Evolutionary conservation across 768 basidiomycete genomes (phyloP).

Genomic region (Kwoniella mangroviensis): DNA sequence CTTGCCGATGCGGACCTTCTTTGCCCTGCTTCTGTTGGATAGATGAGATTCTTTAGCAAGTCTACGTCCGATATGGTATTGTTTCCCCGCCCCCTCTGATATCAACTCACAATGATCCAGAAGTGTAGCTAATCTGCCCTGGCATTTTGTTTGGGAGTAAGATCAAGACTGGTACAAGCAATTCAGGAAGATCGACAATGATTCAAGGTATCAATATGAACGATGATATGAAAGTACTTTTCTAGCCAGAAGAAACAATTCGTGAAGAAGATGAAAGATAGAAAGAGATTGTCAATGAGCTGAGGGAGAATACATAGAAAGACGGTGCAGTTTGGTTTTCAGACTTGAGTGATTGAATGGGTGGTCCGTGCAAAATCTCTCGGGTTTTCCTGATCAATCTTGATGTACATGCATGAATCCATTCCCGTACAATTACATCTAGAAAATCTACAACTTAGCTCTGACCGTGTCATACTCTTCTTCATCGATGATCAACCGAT

Average conservation of each 20-base stretch:
- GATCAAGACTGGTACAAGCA: no score
- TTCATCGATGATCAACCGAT: constrained; percentile 21
- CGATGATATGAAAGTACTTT: neutral
- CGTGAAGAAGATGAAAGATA: no score
- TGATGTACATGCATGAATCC: no score
- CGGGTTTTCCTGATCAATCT: no score
- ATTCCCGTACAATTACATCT: neutral
- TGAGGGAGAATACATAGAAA: no score
- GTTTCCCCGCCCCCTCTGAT: no score
- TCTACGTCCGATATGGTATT: no score
- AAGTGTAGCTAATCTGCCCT: constrained; percentile 4
- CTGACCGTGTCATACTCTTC: constrained; percentile 4
- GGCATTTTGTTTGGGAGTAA: neutral
- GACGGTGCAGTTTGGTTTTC: neutral
- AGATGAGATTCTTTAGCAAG: no score
- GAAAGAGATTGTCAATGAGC: no score
- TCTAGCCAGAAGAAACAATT: no score
- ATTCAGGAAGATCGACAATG: neutral
- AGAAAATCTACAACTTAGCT: constrained; percentile 19
- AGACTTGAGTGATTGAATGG: neutral
- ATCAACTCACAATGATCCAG: constrained; percentile 5
- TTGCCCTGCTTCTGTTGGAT: no score
- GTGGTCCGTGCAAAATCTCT: neutral
- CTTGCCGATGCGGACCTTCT: no score
- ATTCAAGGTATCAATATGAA: neutral